Evolutionary conservation across 2,329 filamentous ascomycete genomes (phyloP).

Genomic region (Penicillium sp.): DNA sequence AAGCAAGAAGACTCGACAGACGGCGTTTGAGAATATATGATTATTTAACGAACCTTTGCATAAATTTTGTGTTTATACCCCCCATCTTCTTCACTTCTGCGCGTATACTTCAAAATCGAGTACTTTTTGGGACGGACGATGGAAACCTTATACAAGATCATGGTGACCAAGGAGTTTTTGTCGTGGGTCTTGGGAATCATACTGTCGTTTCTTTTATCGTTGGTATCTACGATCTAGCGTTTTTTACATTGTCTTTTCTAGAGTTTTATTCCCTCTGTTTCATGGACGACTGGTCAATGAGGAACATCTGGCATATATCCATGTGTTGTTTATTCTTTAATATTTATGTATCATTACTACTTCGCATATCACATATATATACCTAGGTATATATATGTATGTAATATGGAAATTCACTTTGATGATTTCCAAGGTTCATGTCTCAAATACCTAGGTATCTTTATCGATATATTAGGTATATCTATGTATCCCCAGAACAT

Average conservation of each 20-base stretch:
- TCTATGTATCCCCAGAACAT: no score
- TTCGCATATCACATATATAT: background rate
- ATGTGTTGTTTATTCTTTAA: background rate
- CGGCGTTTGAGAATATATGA: background rate
- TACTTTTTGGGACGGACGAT: background rate
- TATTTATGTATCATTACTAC: background rate
- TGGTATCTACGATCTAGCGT: background rate
- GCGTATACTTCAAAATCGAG: background rate
- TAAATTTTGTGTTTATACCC: background rate
- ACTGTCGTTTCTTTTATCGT: background rate
- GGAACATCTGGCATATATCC: background rate
- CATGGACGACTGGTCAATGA: background rate
- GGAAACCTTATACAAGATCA: background rate
- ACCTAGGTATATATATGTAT: background rate
- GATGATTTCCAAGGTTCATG: background rate
- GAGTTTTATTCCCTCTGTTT: background rate
- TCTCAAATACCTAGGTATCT: background rate
- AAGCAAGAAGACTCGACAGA: slow-evolving; percentile 2
- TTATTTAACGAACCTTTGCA: background rate
- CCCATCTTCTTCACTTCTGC: background rate
- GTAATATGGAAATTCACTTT: no score
- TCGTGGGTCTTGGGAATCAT: no score
- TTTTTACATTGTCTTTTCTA: background rate
- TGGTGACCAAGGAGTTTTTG: background rate
- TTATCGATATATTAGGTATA: no score